Evolutionary conservation across 345 rosid genomes (phyloP).

Genomic region (Brassica incana): DNA sequence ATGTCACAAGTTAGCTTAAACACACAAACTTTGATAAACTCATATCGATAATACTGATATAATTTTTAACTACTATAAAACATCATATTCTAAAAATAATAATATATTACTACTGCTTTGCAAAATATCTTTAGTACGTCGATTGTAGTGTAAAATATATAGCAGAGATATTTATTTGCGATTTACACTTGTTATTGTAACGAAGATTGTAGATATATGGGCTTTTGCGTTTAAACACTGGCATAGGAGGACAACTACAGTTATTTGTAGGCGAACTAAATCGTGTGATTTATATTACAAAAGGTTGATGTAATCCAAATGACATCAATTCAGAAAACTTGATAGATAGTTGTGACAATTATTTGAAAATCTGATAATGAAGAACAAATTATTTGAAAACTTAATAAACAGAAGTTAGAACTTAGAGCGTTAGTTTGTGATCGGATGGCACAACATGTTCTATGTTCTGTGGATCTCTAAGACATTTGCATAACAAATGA

Average conservation of each 20-base stretch:
- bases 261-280: background rate
- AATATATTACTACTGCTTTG: background rate
- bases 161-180: background rate
- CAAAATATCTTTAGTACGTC: background rate
- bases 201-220: background rate
- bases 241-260: background rate
- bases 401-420: background rate
- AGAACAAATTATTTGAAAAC: background rate
- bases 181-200: background rate
- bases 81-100: background rate
- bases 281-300: background rate
- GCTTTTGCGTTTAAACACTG: background rate
- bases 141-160: background rate
- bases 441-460: background rate
- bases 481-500: constrained; percentile 15
- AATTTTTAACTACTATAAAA: background rate
- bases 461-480: too few relatives aligned
- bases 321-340: background rate
- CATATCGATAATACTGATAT: background rate
- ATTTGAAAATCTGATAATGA: constrained; percentile 1
- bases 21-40: background rate
- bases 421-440: background rate
- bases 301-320: background rate
- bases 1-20: background rate
- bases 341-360: background rate